Evolutionary conservation across 2,329 filamentous ascomycete genomes (phyloP).

Genomic region (Ploettnerulaceae sp.): DNA sequence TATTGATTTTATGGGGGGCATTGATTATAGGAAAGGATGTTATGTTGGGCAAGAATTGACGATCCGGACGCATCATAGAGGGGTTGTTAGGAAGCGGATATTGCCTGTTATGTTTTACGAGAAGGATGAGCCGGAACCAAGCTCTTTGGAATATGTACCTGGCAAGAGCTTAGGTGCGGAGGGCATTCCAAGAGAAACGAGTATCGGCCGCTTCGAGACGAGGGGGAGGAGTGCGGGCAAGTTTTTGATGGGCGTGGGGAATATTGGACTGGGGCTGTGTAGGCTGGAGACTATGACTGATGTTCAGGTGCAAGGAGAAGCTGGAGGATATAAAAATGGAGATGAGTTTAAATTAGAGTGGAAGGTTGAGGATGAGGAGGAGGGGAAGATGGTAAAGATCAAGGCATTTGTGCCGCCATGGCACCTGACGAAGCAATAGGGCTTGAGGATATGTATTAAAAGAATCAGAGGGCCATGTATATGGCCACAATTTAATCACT

Average conservation of each 20-base stretch:
- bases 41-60: slow-evolving; percentile 97
- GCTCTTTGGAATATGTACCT: slow-evolving; percentile 45
- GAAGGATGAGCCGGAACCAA: slow-evolving; percentile 37
- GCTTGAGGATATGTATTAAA: background rate
- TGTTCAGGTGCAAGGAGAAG: slow-evolving; percentile 63
- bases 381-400: slow-evolving; percentile 46
- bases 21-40: slow-evolving; percentile 94
- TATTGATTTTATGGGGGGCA: slow-evolving; percentile 76
- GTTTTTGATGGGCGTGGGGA: slow-evolving; percentile 73
- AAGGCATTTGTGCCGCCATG: slow-evolving; percentile 84
- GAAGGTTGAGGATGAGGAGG: slow-evolving; percentile 36
- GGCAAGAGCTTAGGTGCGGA: slow-evolving; percentile 27
- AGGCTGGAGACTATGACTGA: slow-evolving; percentile 89
- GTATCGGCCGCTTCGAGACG: slow-evolving; percentile 48
- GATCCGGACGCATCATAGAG: slow-evolving; percentile 89
- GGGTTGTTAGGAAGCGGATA: slow-evolving; percentile 86
- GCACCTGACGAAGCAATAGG: slow-evolving; percentile 36
- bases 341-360: slow-evolving; percentile 46
- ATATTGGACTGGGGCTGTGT: slow-evolving; percentile 82
- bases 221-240: slow-evolving; percentile 72
- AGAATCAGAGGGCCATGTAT: background rate
- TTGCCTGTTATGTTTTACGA: slow-evolving; percentile 73
- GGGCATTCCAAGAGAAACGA: slow-evolving; percentile 38
- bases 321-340: slow-evolving; percentile 43
- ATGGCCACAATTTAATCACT: background rate